phyloP scores from a whole-genome alignment of 768 basidiomycete species.

The Pleurotus salmoneostramineus region DNA sequence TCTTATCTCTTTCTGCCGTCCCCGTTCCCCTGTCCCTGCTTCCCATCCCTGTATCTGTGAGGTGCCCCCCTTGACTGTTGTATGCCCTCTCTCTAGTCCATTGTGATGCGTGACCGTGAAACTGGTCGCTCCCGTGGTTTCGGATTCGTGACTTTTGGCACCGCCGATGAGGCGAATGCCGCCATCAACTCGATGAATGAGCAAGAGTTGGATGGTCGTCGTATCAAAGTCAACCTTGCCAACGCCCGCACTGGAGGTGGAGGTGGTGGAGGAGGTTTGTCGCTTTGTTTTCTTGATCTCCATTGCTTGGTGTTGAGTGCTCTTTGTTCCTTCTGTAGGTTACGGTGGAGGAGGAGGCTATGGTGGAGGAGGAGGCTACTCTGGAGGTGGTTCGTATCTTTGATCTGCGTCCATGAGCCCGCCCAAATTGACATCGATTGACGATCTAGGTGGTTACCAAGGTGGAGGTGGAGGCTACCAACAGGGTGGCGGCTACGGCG shows the following conservation, averaged over 20 bases:
- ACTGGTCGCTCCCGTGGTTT: slow-evolving; percentile 97
- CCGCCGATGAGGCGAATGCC: slow-evolving; percentile 60
- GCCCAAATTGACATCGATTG: neutral
- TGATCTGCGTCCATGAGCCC: neutral
- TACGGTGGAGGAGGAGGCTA: slow-evolving; percentile 21
- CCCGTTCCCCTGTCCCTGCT: slow-evolving; percentile 7
- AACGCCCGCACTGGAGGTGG: slow-evolving; percentile 64
- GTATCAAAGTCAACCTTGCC: slow-evolving; percentile 85
- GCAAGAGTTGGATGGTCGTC: slow-evolving; percentile 88
- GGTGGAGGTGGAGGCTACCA: slow-evolving; percentile 18
- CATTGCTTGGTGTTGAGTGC: neutral
- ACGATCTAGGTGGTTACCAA: slow-evolving; percentile 19
- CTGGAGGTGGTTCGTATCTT: slow-evolving; percentile 11
- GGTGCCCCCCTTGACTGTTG: slow-evolving; percentile 31
- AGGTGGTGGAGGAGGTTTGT: slow-evolving; percentile 23
- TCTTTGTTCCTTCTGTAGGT: slow-evolving; percentile 7
- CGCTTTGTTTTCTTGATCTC: slow-evolving; percentile 5
- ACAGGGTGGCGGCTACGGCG: slow-evolving; percentile 16
- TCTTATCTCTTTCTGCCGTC: slow-evolving; percentile 20
- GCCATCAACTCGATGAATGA: slow-evolving; percentile 83
- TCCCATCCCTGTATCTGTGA: slow-evolving; percentile 15
- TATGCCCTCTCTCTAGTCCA: slow-evolving; percentile 57
- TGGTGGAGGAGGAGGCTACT: slow-evolving; percentile 16
- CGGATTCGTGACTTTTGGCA: slow-evolving; percentile 85
- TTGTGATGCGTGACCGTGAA: slow-evolving; percentile 98